Evolutionary conservation across 805 yeast species (phyloP).

Genomic region (Clavispora phyllophila): DNA sequence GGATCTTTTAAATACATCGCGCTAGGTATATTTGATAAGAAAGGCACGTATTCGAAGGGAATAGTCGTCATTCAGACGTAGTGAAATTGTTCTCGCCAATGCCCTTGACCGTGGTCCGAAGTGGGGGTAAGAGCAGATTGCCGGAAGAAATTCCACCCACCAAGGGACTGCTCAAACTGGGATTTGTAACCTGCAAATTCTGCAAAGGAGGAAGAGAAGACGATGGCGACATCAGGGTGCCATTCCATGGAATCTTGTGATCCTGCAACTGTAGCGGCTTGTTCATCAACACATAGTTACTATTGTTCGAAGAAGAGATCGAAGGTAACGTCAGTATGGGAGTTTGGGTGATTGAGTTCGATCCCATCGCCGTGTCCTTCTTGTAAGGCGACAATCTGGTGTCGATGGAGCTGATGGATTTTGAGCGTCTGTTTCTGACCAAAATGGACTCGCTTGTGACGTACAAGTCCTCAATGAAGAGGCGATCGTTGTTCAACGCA

Average conservation of each 20-base stretch:
- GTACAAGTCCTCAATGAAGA: slow-evolving; percentile 2
- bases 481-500: slow-evolving; percentile 6
- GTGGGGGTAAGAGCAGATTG: background rate
- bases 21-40: background rate
- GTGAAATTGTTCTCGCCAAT: background rate
- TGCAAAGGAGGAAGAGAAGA: background rate
- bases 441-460: slow-evolving; percentile 7
- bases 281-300: slow-evolving; percentile 2
- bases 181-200: background rate
- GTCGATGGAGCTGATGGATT: slow-evolving; percentile 7
- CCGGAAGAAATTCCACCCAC: background rate
- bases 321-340: background rate
- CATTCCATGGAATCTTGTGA: background rate
- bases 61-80: background rate
- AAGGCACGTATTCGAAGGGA: background rate
- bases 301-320: background rate
- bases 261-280: background rate
- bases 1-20: background rate
- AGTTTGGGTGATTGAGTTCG: background rate
- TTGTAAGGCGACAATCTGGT: background rate
- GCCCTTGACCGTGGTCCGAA: background rate
- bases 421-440: slow-evolving; percentile 4
- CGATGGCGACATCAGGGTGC: background rate
- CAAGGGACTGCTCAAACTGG: background rate
- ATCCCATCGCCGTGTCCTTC: background rate